phyloP scores from a whole-genome alignment of 1,284 basidiomycete species.

The Cutaneotrichosporon sp. region DNA sequence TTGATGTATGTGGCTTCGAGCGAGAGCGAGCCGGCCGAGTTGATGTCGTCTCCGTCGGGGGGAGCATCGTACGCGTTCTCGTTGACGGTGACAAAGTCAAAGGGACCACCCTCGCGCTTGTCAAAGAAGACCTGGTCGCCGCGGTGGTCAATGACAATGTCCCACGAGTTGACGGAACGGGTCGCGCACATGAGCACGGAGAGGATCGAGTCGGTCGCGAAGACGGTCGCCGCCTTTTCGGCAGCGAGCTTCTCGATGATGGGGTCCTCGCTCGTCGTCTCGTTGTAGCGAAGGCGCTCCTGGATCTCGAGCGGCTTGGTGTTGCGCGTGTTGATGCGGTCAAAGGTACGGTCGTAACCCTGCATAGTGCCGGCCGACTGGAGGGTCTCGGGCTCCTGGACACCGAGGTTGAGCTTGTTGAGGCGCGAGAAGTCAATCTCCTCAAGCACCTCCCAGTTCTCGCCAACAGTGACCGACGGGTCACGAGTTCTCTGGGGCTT shows the following conservation, averaged over 20 bases:
- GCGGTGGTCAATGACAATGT: constrained; percentile 90
- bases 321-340: constrained; percentile 89
- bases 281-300: constrained; percentile 95
- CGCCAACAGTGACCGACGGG: constrained; percentile 86
- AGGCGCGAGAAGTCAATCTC: constrained; percentile 96
- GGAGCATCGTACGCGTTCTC: constrained; percentile 97
- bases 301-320: constrained; percentile 84
- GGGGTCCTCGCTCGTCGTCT: constrained; percentile 95
- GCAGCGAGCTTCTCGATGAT: constrained; percentile 80
- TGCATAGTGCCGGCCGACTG: constrained; percentile 84
- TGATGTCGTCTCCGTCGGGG: constrained; percentile 73
- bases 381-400: constrained; percentile 80
- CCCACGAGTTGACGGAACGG: constrained; percentile 96
- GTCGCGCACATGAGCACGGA: constrained; percentile 94
- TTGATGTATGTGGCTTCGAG: constrained; percentile 99
- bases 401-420: constrained; percentile 83
- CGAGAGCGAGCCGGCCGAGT: constrained; percentile 87
- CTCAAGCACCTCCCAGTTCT: constrained; percentile 89
- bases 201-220: constrained; percentile 93
- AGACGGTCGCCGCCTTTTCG: constrained; percentile 76
- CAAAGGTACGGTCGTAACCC: constrained; percentile 91
- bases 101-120: constrained; percentile 95
- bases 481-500: constrained; percentile 89
- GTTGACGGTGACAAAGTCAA: constrained; percentile 96
- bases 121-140: constrained; percentile 94